Base-by-base conservation (phyloP, 2,329 filamentous ascomycete genomes). In the Aspergillus cejpii region DNA sequence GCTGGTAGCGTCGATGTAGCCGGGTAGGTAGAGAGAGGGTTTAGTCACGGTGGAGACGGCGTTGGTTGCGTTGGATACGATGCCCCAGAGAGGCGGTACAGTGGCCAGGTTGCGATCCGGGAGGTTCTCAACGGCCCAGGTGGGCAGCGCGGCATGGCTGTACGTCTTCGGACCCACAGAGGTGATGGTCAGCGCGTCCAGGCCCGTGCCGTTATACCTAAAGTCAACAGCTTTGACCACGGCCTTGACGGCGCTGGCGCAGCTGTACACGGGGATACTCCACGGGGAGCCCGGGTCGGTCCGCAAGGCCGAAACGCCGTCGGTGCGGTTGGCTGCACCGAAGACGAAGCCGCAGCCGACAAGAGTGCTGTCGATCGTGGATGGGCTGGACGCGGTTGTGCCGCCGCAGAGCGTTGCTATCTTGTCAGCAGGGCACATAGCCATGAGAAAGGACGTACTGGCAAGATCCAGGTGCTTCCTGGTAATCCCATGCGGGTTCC, bases 171-270 rank as follows among this genome's bases (percentile, higher is more conserved):
- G 55, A 11, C 43, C 41, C 6, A 75, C 54, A 7, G 56, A 52
- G 1, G 51, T 51, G 2, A 75, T 58, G 1, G 50, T 50, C 0
- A 76, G 54, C 2, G 57, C 57, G 7, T 56, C 51, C 0, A 75
- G 47, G 10, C 60, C 51, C 0, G 69, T 72, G 2, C 66, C 67
- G 48, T 75, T 75, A 50, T 60, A 65, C 2, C 55, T 49, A 48
- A 77, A 74, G 0, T 57, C 55, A 5, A 73, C 70, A 0, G 66
- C 70, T 49, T 75, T 75, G 44, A 77, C 62, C 1, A 61, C 66
- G 2, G 73, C 72, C 39, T 67, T 67, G 3, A 68, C 49, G 0
- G 68, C 55, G 0, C 64, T 66, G 1, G 71, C 70, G 48, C 74
- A 77, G 0, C 62, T 59, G 45, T 74, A 74, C 0, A 76, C 44